Evolutionary conservation across 495 filamentous ascomycete species (phyloP).

Genomic region (Penicillium bovifimosum): DNA sequence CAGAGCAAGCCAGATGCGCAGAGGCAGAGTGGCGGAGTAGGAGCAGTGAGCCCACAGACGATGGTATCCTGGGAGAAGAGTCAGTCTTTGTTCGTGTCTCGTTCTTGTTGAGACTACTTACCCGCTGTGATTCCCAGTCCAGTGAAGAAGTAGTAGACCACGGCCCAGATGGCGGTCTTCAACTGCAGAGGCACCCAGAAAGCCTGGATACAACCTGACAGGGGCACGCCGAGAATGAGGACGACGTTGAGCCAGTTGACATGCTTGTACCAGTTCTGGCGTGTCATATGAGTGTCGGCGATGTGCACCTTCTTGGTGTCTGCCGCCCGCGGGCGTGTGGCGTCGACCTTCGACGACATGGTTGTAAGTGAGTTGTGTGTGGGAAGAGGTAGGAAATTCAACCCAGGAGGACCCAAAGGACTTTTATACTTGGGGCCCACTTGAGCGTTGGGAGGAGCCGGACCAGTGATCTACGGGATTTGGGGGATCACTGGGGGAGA

Average conservation of each 20-base stretch:
- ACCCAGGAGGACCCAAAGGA: constrained; percentile 8
- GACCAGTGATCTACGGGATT: constrained; percentile 21
- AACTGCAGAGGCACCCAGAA: constrained; percentile 73
- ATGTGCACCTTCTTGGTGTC: constrained; percentile 54
- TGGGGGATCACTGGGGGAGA: constrained; percentile 18
- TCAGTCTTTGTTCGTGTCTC: constrained; percentile 11
- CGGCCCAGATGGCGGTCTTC: constrained; percentile 75
- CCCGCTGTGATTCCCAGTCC: constrained; percentile 86
- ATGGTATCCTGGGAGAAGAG: constrained; percentile 62
- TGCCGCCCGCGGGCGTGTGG: constrained; percentile 30
- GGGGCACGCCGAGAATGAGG: constrained; percentile 80
- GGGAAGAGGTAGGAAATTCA: constrained; percentile 4
- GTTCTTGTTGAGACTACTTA: constrained; percentile 30
- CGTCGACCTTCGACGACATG: constrained; percentile 40
- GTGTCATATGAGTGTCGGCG: constrained; percentile 64
- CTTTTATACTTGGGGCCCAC: constrained; percentile 28
- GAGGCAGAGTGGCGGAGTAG: constrained; percentile 81
- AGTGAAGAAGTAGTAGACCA: constrained; percentile 88
- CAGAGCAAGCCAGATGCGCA: constrained; percentile 88
- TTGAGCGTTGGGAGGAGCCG: constrained; percentile 26
- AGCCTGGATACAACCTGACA: constrained; percentile 68
- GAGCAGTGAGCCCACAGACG: constrained; percentile 93
- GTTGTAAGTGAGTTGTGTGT: constrained; percentile 4
- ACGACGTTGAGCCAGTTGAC: constrained; percentile 92
- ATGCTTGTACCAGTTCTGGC: constrained; percentile 91